A percentile compares a stretch with the other conserved stretches of the same genome.
phyloP scores from a whole-genome alignment of 129 eudicot species.

The Centrapalus pauciflorus region DNA sequence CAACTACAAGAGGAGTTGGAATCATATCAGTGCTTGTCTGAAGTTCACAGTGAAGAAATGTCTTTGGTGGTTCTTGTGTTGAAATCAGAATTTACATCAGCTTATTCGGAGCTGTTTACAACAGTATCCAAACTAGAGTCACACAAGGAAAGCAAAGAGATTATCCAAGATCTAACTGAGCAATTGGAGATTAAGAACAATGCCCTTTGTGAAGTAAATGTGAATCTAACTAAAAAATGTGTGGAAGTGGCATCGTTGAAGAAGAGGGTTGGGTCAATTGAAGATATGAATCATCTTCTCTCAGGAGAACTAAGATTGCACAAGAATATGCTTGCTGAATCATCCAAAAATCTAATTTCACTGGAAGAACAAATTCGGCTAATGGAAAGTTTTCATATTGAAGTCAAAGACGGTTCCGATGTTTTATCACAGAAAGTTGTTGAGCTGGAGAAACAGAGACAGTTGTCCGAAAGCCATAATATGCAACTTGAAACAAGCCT shows the following conservation, averaged over 20 bases:
- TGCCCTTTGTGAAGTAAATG: constrained; percentile 23
- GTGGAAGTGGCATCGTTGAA: constrained; percentile 31
- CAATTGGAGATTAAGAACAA: constrained; percentile 31
- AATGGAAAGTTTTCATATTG: constrained; percentile 35
- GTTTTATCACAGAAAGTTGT: constrained; percentile 29
- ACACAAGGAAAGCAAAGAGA: constrained; percentile 30
- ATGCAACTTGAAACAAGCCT: constrained; percentile 29
- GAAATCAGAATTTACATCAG: constrained; percentile 40
- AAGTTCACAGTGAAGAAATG: constrained; percentile 43
- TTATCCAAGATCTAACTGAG: constrained; percentile 27
- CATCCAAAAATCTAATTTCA: constrained; percentile 27
- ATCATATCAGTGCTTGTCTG: constrained; percentile 28
- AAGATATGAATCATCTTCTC: constrained; percentile 14
- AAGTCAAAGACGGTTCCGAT: neutral
- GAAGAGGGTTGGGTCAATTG: constrained; percentile 31
- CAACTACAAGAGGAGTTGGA: constrained; percentile 42
- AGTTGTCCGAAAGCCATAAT: constrained; percentile 31
- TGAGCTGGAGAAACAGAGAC: constrained; percentile 39
- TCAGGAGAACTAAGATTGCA: constrained; percentile 35
- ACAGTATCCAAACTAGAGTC: constrained; percentile 21
- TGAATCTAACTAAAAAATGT: constrained; percentile 24
- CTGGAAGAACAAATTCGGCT: constrained; percentile 36
- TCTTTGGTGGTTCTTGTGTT: constrained; percentile 36
- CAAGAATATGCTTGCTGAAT: constrained; percentile 37
- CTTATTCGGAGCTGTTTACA: constrained; percentile 28